phyloP scores from a whole-genome alignment of 352 stramenopile genomes.

The Peronospora belbahrii region DNA sequence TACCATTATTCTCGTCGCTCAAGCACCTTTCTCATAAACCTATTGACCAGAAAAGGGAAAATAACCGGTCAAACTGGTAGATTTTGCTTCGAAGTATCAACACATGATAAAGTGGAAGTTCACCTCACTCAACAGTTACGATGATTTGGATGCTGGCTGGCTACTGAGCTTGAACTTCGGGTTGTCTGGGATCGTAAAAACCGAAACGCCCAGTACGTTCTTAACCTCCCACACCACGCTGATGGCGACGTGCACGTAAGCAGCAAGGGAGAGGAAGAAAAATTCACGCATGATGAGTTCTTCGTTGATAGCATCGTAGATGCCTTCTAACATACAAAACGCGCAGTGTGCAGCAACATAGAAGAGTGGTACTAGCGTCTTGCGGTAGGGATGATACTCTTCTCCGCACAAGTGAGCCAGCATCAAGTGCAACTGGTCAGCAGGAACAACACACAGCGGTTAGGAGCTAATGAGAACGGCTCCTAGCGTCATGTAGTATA shows the following conservation, averaged over 20 bases:
- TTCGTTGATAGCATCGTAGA: conserved; percentile 80
- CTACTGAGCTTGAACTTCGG: conserved; percentile 18
- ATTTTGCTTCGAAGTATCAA: neutral
- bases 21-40: conserved; percentile 15
- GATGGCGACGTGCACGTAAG: conserved; percentile 84
- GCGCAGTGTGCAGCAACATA: conserved; percentile 78
- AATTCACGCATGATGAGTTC: conserved; percentile 80
- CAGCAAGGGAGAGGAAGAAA: conserved; percentile 79
- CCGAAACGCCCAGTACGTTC: conserved; percentile 68
- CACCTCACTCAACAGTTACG: conserved; percentile 12
- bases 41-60: conserved; percentile 10
- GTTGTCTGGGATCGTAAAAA: conserved; percentile 63
- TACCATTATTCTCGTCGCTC: conserved; percentile 4
- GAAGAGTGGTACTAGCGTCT: conserved; percentile 86
- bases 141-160: conserved; percentile 24
- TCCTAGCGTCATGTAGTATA: no score
- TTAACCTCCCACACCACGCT: conserved; percentile 85
- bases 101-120: no score
- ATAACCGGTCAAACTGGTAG: conserved; percentile 1
- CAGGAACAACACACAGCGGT: neutral
- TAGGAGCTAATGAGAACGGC: neutral
- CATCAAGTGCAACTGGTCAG: conserved; percentile 74
- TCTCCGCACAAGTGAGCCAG: conserved; percentile 79
- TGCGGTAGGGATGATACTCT: conserved; percentile 85
- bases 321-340: conserved; percentile 76